phyloP scores from a whole-genome alignment of 192 early-diverging fungal genomes.

The Hyaloraphidium curvatum region DNA sequence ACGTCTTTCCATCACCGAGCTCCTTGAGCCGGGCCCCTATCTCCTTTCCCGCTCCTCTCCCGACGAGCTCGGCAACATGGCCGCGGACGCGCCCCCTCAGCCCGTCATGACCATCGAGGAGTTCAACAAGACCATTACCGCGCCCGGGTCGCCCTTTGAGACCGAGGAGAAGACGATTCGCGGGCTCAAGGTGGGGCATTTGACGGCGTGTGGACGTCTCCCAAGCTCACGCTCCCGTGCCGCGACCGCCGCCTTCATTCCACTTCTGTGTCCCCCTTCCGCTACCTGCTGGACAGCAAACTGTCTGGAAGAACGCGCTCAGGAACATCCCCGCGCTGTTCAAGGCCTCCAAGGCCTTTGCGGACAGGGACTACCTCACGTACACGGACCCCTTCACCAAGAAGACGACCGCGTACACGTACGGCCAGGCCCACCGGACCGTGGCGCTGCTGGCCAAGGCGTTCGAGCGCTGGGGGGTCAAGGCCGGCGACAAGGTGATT shows the following conservation, averaged over 20 bases:
- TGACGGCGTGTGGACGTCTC: too few relatives aligned
- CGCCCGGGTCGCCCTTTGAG: not conserved
- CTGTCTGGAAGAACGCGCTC: constrained; percentile 2
- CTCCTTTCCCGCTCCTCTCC: too few relatives aligned
- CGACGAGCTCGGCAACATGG: too few relatives aligned
- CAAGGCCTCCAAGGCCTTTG: not conserved
- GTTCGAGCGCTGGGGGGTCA: not conserved
- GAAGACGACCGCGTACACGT: not conserved
- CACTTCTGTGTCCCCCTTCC: not conserved
- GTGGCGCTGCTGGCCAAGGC: not conserved
- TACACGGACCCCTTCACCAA: constrained; percentile 2
- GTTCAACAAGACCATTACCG: not conserved
- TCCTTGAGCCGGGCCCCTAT: too few relatives aligned
- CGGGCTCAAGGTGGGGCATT: too few relatives aligned
- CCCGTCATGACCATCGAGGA: not conserved
- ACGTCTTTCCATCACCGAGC: too few relatives aligned
- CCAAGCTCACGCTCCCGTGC: not conserved
- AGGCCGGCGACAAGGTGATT: not conserved
- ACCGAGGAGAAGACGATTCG: too few relatives aligned
- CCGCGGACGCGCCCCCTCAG: too few relatives aligned
- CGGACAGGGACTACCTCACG: constrained; percentile 1
- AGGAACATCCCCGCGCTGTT: not conserved
- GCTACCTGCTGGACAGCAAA: not conserved
- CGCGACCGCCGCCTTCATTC: not conserved
- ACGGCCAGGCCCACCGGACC: not conserved